Percentiles rank a stretch among this genome's conserved stretches.
These are phyloP conservation scores for Closterium sp. DNA, from an alignment of 139 green algal genomes.

Conservation along the genomic window DNA sequence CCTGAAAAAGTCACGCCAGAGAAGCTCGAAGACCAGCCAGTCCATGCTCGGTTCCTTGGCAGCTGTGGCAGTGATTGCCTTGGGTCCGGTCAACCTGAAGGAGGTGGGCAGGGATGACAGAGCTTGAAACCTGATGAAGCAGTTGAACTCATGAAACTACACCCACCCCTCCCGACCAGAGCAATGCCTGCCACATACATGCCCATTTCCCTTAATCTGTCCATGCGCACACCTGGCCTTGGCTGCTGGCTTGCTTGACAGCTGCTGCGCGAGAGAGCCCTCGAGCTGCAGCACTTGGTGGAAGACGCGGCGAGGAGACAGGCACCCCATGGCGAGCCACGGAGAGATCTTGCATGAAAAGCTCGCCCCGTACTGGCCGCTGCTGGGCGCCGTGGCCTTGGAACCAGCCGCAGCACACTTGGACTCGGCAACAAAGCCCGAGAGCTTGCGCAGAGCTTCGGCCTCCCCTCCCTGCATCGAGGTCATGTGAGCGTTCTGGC, in stretches of 20 bases:
- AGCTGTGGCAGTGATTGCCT: neutral
- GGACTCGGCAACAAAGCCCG: slow-evolving; percentile 59
- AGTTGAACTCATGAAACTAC: neutral
- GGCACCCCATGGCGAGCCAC: slow-evolving; percentile 78
- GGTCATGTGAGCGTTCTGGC: neutral
- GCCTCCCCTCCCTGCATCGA: slow-evolving; percentile 63
- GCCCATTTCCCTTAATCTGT: neutral
- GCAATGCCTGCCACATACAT: neutral
- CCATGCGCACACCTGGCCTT: slow-evolving; percentile 24
- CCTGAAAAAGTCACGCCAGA: slow-evolving; percentile 84
- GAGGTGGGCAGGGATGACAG: neutral
- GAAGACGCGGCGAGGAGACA: slow-evolving; percentile 72
- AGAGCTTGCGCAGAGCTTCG: slow-evolving; percentile 68
- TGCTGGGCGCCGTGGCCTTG: neutral
- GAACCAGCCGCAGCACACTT: neutral
- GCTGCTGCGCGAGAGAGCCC: neutral
- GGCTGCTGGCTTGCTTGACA: neutral
- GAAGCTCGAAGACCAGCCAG: slow-evolving; percentile 81
- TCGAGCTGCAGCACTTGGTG: slow-evolving; percentile 36
- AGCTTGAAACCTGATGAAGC: neutral
- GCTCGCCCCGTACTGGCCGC: slow-evolving; percentile 21
- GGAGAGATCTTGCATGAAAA: slow-evolving; percentile 77
- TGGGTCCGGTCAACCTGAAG: neutral
- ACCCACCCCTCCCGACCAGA: neutral
- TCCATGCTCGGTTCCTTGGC: slow-evolving; percentile 33